Percentiles rank a stretch among this genome's conserved stretches.
phyloP scores from a whole-genome alignment of 208 protist genomes.

The Leishmania amazonensis region DNA sequence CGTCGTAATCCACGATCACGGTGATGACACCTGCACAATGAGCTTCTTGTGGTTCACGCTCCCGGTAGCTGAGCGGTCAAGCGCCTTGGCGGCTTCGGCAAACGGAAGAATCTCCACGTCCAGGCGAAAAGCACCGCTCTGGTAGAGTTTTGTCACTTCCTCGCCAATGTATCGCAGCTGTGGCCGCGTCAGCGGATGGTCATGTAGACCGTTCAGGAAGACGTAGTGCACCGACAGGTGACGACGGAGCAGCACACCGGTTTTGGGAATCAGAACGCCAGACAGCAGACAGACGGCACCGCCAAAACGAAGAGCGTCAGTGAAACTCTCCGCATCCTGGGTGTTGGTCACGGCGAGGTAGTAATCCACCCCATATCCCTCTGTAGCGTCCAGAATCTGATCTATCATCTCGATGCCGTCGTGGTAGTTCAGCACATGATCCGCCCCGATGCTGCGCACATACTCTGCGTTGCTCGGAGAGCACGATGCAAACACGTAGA shows the following conservation, averaged over 20 bases:
- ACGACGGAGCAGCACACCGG: conserved; percentile 48
- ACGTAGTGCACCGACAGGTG: conserved; percentile 75
- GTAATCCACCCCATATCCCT: conserved; percentile 71
- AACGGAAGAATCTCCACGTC: conserved; percentile 29
- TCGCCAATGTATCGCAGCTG: conserved; percentile 45
- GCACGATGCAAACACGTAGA: conserved; percentile 68
- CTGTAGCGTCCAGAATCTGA: conserved; percentile 23
- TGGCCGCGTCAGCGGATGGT: conserved; percentile 30
- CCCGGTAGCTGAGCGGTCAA: conserved; percentile 27
- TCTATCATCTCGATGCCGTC: conserved; percentile 34
- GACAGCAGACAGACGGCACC: conserved; percentile 68
- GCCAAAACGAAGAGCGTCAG: conserved; percentile 64
- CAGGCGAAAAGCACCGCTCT: conserved; percentile 40
- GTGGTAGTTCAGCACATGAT: conserved; percentile 76
- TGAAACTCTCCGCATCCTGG: conserved; percentile 37
- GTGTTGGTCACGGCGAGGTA: conserved; percentile 59
- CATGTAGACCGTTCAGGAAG: conserved; percentile 49
- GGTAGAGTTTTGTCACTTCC: conserved; percentile 41
- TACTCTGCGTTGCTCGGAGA: conserved; percentile 51
- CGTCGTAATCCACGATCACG: background rate
- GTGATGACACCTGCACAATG: conserved; percentile 20
- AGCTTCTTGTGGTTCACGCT: conserved; percentile 22
- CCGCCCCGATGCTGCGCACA: conserved; percentile 58
- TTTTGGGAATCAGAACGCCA: conserved; percentile 33
- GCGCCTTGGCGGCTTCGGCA: conserved; percentile 18